These are phyloP conservation scores for Coemansia biformis DNA, from an alignment of 192 early-diverging fungal species.

Conservation along the genomic window DNA sequence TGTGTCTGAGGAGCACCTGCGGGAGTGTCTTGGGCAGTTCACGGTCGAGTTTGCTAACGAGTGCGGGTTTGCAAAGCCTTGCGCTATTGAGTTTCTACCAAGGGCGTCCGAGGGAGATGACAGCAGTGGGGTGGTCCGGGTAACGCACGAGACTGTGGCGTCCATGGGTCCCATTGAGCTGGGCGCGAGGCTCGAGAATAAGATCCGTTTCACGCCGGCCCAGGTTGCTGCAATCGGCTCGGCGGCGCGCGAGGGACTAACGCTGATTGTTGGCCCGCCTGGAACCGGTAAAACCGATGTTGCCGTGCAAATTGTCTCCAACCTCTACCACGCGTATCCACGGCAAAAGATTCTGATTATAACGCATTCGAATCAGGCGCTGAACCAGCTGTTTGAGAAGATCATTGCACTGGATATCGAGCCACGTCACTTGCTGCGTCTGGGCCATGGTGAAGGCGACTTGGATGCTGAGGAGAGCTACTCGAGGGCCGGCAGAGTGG, in stretches of 20 bases:
- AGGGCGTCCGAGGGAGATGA: background rate
- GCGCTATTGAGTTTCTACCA: slow-evolving; percentile 71
- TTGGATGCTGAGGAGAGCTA: slow-evolving; percentile 75
- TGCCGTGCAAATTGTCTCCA: slow-evolving; percentile 93
- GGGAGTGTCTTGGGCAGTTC: slow-evolving; percentile 54
- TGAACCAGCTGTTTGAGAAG: slow-evolving; percentile 98
- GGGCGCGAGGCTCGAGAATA: slow-evolving; percentile 63
- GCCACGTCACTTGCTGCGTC: slow-evolving; percentile 84
- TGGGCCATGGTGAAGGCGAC: slow-evolving; percentile 93
- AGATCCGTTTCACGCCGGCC: slow-evolving; percentile 76
- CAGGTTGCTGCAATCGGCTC: slow-evolving; percentile 83
- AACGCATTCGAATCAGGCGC: slow-evolving; percentile 96
- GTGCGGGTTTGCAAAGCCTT: slow-evolving; percentile 54
- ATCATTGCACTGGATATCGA: slow-evolving; percentile 89
- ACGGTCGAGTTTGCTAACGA: slow-evolving; percentile 7
- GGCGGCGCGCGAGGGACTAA: slow-evolving; percentile 81
- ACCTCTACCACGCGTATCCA: slow-evolving; percentile 89
- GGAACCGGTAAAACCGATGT: slow-evolving; percentile 99
- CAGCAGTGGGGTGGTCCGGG: slow-evolving; percentile 46
- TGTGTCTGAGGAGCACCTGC: slow-evolving; percentile 71
- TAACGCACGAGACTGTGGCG: slow-evolving; percentile 57
- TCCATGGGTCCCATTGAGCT: slow-evolving; percentile 75
- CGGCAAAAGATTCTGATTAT: slow-evolving; percentile 86
- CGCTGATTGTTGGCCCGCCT: slow-evolving; percentile 94
- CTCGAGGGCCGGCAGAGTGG: slow-evolving; percentile 90